Evolutionary conservation across 768 basidiomycete species (phyloP).

Genomic region (Hericium coralloides): DNA sequence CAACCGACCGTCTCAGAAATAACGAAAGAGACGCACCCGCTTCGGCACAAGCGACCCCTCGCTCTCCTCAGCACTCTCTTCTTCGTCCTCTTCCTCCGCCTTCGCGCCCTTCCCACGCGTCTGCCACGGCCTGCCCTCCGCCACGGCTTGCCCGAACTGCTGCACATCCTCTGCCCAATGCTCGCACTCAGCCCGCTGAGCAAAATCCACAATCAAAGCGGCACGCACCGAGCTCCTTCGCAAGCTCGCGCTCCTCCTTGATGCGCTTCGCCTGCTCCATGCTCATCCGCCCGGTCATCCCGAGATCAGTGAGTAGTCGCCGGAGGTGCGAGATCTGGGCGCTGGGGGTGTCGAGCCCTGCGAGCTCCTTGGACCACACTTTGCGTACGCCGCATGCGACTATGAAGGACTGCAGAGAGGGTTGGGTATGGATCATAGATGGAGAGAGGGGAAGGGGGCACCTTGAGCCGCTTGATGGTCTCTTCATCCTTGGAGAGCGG

Average conservation of each 20-base stretch:
- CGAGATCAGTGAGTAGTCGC: slow-evolving; percentile 57
- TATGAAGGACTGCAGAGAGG: slow-evolving; percentile 44
- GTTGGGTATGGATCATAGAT: background rate
- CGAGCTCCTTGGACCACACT: slow-evolving; percentile 67
- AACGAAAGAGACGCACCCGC: background rate
- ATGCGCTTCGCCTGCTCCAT: slow-evolving; percentile 76
- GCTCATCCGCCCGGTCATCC: slow-evolving; percentile 73
- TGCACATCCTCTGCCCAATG: slow-evolving; percentile 63
- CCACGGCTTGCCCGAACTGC: slow-evolving; percentile 48
- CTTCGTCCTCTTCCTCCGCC: slow-evolving; percentile 24
- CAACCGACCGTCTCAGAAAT: background rate
- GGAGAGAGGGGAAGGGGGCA: slow-evolving; percentile 15
- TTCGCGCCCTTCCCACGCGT: slow-evolving; percentile 20
- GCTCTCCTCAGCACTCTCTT: slow-evolving; percentile 21
- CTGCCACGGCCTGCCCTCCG: slow-evolving; percentile 25
- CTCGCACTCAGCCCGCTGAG: background rate
- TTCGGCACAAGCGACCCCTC: background rate
- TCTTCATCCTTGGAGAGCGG: slow-evolving; percentile 54
- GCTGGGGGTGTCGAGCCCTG: slow-evolving; percentile 43
- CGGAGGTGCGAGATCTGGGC: slow-evolving; percentile 61
- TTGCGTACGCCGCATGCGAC: slow-evolving; percentile 71
- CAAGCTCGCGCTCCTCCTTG: slow-evolving; percentile 64
- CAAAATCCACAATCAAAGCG: background rate
- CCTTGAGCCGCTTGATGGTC: slow-evolving; percentile 69
- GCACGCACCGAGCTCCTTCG: slow-evolving; percentile 64